Base-by-base conservation (phyloP, 257 asterid species). In the Solanum bukasovii region DNA sequence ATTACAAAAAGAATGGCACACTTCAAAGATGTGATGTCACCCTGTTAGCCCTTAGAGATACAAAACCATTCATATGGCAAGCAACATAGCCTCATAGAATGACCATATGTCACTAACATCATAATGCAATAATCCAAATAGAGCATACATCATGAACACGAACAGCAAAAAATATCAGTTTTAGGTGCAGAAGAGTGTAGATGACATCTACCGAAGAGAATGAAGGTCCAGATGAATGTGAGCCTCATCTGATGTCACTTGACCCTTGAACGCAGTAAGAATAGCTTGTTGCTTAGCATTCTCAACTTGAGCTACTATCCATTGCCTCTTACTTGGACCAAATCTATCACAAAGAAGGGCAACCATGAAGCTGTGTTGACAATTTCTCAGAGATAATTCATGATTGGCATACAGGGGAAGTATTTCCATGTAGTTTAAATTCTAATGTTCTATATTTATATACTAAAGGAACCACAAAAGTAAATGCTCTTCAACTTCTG, bases 281-380 rank as follows among this genome's bases (percentile, higher is more conserved):
- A 94, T 92, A 79, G 99, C 98, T 87, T 96, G 99, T 90, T 97
- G 99, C 93, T 96, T 97, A 87, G 99, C 95, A 93, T 97, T 95
- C 93, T 96, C 99, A 88, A 97, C 99, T 91, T 97, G 99, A 91
- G 99, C 98, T 93, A 96, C 99, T 87, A 97, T 97, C 99, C 99
- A 97, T 88, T 97, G 99, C 90, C 96, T 93, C 94, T 97, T 98
- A 77, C 99, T 97, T 74, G 96, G 94, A 88, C 98, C 99, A 88
- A 97, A 97, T 93, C 99, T 97, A 93, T 88, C 87, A 92, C 82
- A 88, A 83, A 89, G 89, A 37, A 46, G 81, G 86, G 87, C 61
- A 89, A 68, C 68, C 70, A 88, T 89, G 68, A 93, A n/a, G 74
- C 38, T 29, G 56, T 59, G 82, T 87, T 35, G 59, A 71, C 67